Percentiles rank a stretch among this genome's conserved stretches.
Evolutionary conservation across 2,329 filamentous ascomycete genomes (phyloP).

Genomic region (Alternaria metachromatica): DNA sequence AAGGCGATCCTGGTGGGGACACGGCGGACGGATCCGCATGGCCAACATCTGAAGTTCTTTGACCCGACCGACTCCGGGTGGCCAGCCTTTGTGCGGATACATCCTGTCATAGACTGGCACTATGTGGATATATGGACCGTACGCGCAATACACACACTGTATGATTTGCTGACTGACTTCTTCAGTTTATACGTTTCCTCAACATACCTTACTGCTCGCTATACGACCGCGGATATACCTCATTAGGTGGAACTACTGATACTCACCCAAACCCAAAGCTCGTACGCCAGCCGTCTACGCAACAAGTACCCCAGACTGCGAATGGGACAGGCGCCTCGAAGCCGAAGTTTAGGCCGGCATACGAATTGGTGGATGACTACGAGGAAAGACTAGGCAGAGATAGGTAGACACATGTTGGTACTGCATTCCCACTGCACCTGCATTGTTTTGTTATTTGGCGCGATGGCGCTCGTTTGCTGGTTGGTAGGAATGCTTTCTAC

Average conservation of each 20-base stretch:
- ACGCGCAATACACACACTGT: conserved; percentile 48
- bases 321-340: conserved; percentile 23
- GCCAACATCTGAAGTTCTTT: conserved; percentile 78
- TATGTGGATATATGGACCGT: conserved; percentile 95
- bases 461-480: neutral
- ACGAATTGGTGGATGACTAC: conserved; percentile 50
- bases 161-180: neutral
- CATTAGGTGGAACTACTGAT: conserved; percentile 86
- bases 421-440: neutral
- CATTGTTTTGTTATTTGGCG: neutral
- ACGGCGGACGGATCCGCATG: conserved; percentile 89
- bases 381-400: conserved; percentile 51
- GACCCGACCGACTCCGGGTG: conserved; percentile 87
- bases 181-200: conserved; percentile 78
- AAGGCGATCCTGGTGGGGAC: conserved; percentile 88
- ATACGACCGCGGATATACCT: conserved; percentile 90
- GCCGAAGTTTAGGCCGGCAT: conserved; percentile 47
- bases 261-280: conserved; percentile 84
- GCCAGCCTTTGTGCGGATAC: conserved; percentile 90
- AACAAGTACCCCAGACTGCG: conserved; percentile 19
- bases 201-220: conserved; percentile 83
- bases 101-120: conserved; percentile 97
- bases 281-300: conserved; percentile 33
- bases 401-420: conserved; percentile 25
- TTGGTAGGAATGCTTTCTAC: neutral